phyloP scores from a whole-genome alignment of 108 stramenopile genomes.

The Cyclotella sp. region DNA sequence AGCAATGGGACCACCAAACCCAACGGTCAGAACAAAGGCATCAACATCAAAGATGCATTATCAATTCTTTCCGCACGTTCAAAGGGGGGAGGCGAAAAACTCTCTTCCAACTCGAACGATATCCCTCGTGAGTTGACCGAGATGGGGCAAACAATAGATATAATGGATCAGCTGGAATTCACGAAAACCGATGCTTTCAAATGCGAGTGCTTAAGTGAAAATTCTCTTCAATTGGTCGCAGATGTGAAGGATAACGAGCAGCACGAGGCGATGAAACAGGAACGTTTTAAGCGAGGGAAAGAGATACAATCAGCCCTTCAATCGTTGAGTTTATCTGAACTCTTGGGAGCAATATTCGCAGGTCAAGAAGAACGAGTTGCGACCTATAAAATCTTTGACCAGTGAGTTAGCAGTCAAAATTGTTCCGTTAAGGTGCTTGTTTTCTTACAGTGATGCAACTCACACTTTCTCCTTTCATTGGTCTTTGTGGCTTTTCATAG shows the following conservation, averaged over 20 bases:
- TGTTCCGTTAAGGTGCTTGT: too few relatives aligned
- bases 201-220: conserved; percentile 26
- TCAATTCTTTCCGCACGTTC: conserved; percentile 71
- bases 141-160: conserved; percentile 81
- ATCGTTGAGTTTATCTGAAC: conserved; percentile 53
- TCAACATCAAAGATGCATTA: conserved; percentile 75
- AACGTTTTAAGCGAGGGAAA: conserved; percentile 36
- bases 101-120: conserved; percentile 5
- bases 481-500: conserved; percentile 20
- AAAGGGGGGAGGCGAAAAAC: conserved; percentile 22
- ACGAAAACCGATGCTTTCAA: conserved; percentile 21
- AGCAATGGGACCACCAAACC: background rate
- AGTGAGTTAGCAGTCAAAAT: conserved; percentile 45
- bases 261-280: conserved; percentile 49
- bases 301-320: conserved; percentile 52
- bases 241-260: conserved; percentile 11
- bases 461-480: background rate
- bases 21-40: conserved; percentile 45
- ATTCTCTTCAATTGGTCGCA: conserved; percentile 4
- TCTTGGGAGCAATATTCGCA: conserved; percentile 59
- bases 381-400: conserved; percentile 67
- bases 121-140: conserved; percentile 52
- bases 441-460: too few relatives aligned
- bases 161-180: conserved; percentile 47
- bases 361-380: conserved; percentile 75